Evolutionary conservation across 2,329 filamentous ascomycete species (phyloP).

Genomic region (Paramyrothecium roridum): DNA sequence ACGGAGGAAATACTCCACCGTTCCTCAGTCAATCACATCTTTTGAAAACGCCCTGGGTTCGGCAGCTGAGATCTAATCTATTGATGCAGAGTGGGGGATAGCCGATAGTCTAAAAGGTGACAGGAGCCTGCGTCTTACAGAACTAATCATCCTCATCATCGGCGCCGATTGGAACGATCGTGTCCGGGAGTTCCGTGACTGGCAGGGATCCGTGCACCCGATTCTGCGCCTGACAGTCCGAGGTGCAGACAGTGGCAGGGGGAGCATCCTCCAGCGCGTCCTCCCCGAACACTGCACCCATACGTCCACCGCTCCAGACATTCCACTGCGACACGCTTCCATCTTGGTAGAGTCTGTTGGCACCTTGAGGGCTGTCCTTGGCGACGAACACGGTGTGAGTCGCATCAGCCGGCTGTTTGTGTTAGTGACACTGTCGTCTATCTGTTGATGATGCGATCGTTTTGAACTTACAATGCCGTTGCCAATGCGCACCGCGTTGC

Average conservation of each 20-base stretch:
- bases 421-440: not conserved
- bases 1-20: no score
- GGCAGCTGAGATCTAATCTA: no score
- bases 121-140: no score
- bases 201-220: not conserved
- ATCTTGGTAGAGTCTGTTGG: constrained; percentile 4
- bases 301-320: constrained; percentile 4
- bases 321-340: constrained; percentile 1
- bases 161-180: constrained; percentile 3
- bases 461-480: constrained; percentile 3
- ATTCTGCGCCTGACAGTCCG: constrained; percentile 5
- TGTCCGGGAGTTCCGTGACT: constrained; percentile 1
- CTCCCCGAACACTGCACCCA: constrained; percentile 3
- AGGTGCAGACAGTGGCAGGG: constrained; percentile 2
- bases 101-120: no score
- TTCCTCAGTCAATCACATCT: no score
- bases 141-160: not conserved
- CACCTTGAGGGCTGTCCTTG: constrained; percentile 3
- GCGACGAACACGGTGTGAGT: constrained; percentile 1
- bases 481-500: constrained; percentile 1
- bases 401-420: not conserved
- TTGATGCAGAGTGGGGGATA: no score
- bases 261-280: constrained; percentile 2
- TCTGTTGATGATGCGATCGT: not conserved
- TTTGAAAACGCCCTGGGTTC: no score